Base-by-base conservation (phyloP, 2,329 filamentous ascomycete genomes). In the Phaeophleospora eucalypticola region DNA sequence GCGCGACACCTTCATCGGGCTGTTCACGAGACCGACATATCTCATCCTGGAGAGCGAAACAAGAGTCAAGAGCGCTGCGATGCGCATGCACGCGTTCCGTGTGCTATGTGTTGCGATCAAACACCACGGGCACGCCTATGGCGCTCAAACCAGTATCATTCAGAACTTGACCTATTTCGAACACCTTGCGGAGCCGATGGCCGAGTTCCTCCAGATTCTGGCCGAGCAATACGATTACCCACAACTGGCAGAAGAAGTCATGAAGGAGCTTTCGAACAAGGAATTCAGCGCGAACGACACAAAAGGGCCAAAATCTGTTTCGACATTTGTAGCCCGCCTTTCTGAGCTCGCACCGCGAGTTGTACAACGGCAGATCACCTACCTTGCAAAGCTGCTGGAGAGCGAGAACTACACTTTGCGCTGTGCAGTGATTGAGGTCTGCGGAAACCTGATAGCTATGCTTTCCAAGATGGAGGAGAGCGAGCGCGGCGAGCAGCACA, bases 151-250 rank as follows among this genome's bases (percentile, higher is more conserved):
- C 39, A 95, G 90, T 37, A 95, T 98, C 61, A 90, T 97, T 45
- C 93, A 98, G 68, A 97, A 93, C 64, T 72, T 98, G 57, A 95
- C 93, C 4, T 98, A 98, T 66, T 98, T 97, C 61, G 93, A 98
- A 70, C 93, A 98, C 68, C 73, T 98, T n/a, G 91, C 93, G 0
- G 93, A 98, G 64, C 93, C 93, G 1, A 98, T 98, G 93, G 93
- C 93, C 24, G 94, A 98, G 66, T 95, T 98, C 60, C 74, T 98
- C 3, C 89, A 97, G 60, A 98, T 97, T 61, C 76, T 98, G 19
- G 85, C 90, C 1, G 90, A 97, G 65, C 91, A 96, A 72, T 98
- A 97, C 71, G 93, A 98, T 69, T 95, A 97, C 65, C 87, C 90
- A 14, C 93, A 98, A 63, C 77, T 98, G 7, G 86, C 89, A 3